These are phyloP conservation scores for Penicillium crustosum DNA, from an alignment of 2,329 filamentous ascomycete genomes.

Conservation along the genomic window DNA sequence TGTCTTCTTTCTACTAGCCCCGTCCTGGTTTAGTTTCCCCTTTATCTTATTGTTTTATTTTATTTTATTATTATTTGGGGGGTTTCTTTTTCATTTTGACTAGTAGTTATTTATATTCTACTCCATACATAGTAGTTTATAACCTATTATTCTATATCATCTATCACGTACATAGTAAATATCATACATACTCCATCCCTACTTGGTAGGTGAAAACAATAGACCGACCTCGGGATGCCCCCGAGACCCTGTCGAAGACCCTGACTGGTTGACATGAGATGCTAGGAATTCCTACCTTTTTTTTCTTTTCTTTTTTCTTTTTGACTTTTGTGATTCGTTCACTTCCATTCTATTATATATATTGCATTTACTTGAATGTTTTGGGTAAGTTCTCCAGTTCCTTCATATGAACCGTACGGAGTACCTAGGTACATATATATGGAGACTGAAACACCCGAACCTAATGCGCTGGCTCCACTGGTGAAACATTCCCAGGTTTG, in stretches of 20 bases:
- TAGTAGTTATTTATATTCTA: background rate
- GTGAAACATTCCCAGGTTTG: constrained; percentile 22
- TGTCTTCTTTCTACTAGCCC: constrained; percentile 17
- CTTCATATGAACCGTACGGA: background rate
- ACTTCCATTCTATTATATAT: background rate
- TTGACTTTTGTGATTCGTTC: background rate
- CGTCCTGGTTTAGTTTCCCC: constrained; percentile 9
- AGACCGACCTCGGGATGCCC: background rate
- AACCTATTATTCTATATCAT: too few relatives aligned
- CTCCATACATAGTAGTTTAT: too few relatives aligned
- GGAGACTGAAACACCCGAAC: constrained; percentile 11
- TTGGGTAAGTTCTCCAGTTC: constrained; percentile 2
- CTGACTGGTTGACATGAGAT: background rate
- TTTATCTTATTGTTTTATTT: background rate
- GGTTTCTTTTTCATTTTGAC: background rate
- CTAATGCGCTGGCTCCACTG: constrained; percentile 21
- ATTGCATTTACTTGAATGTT: constrained; percentile 1
- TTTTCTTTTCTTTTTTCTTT: background rate
- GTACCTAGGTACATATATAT: background rate
- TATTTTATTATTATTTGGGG: background rate
- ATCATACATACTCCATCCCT: background rate
- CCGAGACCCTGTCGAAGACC: background rate
- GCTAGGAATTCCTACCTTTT: background rate
- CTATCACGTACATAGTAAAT: background rate
- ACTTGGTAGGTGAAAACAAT: background rate